A percentile compares a stretch with the other conserved stretches of the same genome.
Evolutionary conservation across 2,329 filamentous ascomycete genomes (phyloP).

Genomic region (Nannizziopsis arthrosporioides): DNA sequence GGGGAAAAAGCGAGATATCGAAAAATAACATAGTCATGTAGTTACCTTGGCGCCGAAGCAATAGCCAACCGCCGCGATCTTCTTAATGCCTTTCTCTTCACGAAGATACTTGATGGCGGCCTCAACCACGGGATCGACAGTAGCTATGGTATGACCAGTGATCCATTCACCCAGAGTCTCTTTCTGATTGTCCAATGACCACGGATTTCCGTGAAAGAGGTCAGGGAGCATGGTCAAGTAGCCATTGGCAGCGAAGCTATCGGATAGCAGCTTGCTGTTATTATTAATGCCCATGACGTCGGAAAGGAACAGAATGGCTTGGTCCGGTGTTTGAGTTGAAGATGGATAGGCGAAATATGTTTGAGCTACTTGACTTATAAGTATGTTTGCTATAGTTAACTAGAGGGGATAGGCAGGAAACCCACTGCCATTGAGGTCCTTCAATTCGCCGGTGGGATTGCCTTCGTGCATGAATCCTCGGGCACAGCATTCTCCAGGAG

Average conservation of each 20-base stretch:
- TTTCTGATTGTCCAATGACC: slow-evolving; percentile 43
- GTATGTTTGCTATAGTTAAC: too few species aligned
- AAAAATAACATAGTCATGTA: too few species aligned
- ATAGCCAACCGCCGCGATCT: slow-evolving; percentile 56
- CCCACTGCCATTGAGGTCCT: slow-evolving; percentile 38
- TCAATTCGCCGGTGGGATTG: slow-evolving; percentile 36
- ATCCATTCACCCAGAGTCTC: slow-evolving; percentile 42
- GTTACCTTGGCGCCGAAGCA: slow-evolving; percentile 62
- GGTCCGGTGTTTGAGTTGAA: slow-evolving; percentile 39
- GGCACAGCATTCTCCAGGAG: slow-evolving; percentile 39
- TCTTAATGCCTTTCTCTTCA: slow-evolving; percentile 33
- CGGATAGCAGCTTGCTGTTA: slow-evolving; percentile 56
- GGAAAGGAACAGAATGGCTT: slow-evolving; percentile 45
- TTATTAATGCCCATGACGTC: slow-evolving; percentile 50
- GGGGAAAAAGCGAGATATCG: too few species aligned
- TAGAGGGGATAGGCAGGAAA: neutral
- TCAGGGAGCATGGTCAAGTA: slow-evolving; percentile 60
- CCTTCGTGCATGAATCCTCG: slow-evolving; percentile 43
- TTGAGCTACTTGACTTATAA: slow-evolving; percentile 30
- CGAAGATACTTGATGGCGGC: slow-evolving; percentile 45
- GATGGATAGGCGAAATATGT: slow-evolving; percentile 47
- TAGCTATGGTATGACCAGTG: slow-evolving; percentile 30
- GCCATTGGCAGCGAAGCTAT: slow-evolving; percentile 62
- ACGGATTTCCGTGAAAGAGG: slow-evolving; percentile 55
- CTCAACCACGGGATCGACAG: slow-evolving; percentile 44